Conservation (phyloP, 306 rosid genomes). For the Medicago arabica region DNA sequence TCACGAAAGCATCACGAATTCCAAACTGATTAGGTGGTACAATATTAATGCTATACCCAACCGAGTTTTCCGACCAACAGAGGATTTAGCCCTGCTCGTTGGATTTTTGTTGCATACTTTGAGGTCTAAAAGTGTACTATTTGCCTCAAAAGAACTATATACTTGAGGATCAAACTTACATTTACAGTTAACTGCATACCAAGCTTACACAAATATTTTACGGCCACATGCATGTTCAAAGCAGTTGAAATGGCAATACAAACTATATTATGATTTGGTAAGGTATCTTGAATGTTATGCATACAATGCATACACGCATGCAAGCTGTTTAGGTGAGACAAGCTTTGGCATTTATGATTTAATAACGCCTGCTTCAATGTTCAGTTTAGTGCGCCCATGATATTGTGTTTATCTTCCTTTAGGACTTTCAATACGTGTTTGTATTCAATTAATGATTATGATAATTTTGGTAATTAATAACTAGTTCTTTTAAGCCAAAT, state of each 20-base stretch:
- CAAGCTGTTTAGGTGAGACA: neutral
- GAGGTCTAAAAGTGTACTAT: neutral
- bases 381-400: neutral
- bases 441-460: neutral
- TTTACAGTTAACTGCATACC: neutral
- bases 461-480: neutral
- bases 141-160: neutral
- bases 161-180: neutral
- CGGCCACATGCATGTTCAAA: neutral
- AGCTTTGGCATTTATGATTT: neutral
- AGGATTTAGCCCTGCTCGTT: neutral
- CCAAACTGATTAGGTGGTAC: no score
- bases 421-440: neutral
- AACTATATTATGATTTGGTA: neutral
- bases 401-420: slow-evolving; percentile 3
- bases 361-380: neutral
- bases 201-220: neutral
- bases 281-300: neutral
- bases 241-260: neutral
- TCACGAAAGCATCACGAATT: no score
- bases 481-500: no score
- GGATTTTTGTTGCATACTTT: neutral
- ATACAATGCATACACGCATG: neutral
- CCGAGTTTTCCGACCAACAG: no score
- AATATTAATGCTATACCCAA: no score